phyloP scores from a whole-genome alignment of 2,329 filamentous ascomycete genomes.

The Monosporascus sp. region DNA sequence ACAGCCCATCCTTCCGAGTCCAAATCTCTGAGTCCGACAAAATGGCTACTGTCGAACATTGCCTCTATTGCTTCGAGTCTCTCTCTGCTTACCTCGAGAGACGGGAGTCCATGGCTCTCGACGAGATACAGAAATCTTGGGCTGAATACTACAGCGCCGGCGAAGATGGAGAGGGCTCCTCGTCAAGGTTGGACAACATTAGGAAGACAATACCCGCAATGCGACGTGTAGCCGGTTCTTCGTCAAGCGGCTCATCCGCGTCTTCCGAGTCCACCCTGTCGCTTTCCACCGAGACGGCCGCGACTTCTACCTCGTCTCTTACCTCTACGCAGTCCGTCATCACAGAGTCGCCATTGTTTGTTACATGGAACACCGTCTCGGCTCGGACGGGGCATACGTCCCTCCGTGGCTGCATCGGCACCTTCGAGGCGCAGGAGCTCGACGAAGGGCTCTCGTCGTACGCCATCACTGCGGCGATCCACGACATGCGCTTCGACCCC shows the following conservation, averaged over 20 bases:
- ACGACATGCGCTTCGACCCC: constrained; percentile 58
- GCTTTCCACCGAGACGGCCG: constrained; percentile 34
- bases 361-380: constrained; percentile 84
- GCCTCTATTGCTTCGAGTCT: constrained; percentile 87
- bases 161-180: constrained; percentile 6
- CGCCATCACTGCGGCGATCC: constrained; percentile 69
- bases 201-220: constrained; percentile 27
- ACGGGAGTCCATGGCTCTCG: constrained; percentile 61
- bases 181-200: constrained; percentile 20
- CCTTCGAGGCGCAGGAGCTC: constrained; percentile 75
- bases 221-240: constrained; percentile 17
- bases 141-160: constrained; percentile 30
- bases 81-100: constrained; percentile 70
- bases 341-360: constrained; percentile 71
- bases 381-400: constrained; percentile 50
- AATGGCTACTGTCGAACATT: constrained; percentile 85
- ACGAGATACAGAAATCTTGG: constrained; percentile 64
- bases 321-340: constrained; percentile 23
- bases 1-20: neutral
- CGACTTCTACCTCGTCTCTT: constrained; percentile 38
- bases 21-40: constrained; percentile 1
- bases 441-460: constrained; percentile 70
- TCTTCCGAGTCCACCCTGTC: constrained; percentile 29
- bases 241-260: constrained; percentile 21
- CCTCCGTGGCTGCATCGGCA: constrained; percentile 92